Percentiles rank a stretch among this genome's conserved stretches.
These are phyloP conservation scores for Penicillium vulpinum DNA, from an alignment of 2,329 filamentous ascomycete species.

Conservation along the genomic window DNA sequence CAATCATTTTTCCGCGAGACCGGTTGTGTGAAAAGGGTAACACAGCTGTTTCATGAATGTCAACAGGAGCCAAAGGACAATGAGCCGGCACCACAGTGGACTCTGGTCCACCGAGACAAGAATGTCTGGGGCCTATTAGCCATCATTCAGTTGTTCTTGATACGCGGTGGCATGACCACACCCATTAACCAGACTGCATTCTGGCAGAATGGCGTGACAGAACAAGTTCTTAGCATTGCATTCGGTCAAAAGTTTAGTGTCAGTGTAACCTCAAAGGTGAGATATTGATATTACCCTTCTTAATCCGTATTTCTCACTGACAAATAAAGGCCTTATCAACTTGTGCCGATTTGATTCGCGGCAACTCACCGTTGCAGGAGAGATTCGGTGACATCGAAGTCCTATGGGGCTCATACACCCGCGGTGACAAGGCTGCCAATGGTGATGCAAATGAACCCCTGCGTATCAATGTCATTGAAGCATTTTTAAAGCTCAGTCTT, in stretches of 20 bases:
- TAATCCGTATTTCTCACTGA: slow-evolving; percentile 11
- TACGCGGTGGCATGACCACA: slow-evolving; percentile 76
- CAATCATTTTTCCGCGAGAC: slow-evolving; percentile 93
- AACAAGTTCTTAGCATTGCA: slow-evolving; percentile 76
- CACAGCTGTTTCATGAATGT: slow-evolving; percentile 65
- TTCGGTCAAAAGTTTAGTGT: slow-evolving; percentile 73
- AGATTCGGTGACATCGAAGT: slow-evolving; percentile 86
- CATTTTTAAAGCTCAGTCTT: slow-evolving; percentile 78
- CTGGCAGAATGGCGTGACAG: slow-evolving; percentile 77
- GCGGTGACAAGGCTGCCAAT: slow-evolving; percentile 31
- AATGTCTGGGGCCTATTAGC: slow-evolving; percentile 89
- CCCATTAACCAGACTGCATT: slow-evolving; percentile 82
- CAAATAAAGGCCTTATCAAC: slow-evolving; percentile 68
- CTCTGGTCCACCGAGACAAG: slow-evolving; percentile 75
- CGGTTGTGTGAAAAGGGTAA: slow-evolving; percentile 72
- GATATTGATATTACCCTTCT: slow-evolving; percentile 15
- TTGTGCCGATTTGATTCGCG: slow-evolving; percentile 84
- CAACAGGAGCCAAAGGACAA: slow-evolving; percentile 49
- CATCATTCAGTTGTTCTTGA: slow-evolving; percentile 81
- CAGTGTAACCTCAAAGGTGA: slow-evolving; percentile 77
- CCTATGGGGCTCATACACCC: slow-evolving; percentile 36
- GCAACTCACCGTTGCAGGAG: slow-evolving; percentile 78
- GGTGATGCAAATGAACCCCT: slow-evolving; percentile 52
- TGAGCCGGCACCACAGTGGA: slow-evolving; percentile 70
- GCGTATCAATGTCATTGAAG: slow-evolving; percentile 88